Conservation (phyloP, 805 yeast species). For the Kazachstania kunashirensis region DNA sequence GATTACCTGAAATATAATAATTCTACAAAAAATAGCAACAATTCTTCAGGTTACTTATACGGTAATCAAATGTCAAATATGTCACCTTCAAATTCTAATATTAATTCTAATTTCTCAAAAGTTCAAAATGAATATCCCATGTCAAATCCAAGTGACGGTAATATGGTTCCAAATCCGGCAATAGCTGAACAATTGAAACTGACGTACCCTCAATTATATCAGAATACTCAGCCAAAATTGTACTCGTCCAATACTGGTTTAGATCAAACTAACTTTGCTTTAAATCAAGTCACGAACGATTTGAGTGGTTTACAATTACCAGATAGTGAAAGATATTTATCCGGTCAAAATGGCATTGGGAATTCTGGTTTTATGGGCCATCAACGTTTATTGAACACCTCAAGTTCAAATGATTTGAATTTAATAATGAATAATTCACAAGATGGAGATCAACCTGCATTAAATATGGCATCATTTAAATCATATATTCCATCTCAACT, state of each 20-base stretch:
- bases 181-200: slow-evolving; percentile 18
- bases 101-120: no score
- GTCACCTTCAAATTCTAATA: no score
- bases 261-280: neutral
- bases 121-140: no score
- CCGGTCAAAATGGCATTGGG: no score
- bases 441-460: neutral
- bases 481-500: slow-evolving; percentile 1
- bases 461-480: slow-evolving; percentile 1
- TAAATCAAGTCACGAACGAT: neutral
- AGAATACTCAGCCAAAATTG: slow-evolving; percentile 2
- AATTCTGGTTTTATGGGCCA: neutral
- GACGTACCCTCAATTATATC: slow-evolving; percentile 18
- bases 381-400: neutral
- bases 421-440: neutral
- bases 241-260: neutral
- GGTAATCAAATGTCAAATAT: no score
- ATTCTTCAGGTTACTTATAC: no score
- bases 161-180: slow-evolving; percentile 5
- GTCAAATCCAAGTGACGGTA: neutral
- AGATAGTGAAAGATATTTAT: neutral
- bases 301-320: slow-evolving; percentile 2
- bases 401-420: neutral
- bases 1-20: slow-evolving; percentile 4
- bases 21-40: neutral